Conservation (phyloP, 2,329 filamentous ascomycete genomes). For the Hypoxylon sp. region DNA sequence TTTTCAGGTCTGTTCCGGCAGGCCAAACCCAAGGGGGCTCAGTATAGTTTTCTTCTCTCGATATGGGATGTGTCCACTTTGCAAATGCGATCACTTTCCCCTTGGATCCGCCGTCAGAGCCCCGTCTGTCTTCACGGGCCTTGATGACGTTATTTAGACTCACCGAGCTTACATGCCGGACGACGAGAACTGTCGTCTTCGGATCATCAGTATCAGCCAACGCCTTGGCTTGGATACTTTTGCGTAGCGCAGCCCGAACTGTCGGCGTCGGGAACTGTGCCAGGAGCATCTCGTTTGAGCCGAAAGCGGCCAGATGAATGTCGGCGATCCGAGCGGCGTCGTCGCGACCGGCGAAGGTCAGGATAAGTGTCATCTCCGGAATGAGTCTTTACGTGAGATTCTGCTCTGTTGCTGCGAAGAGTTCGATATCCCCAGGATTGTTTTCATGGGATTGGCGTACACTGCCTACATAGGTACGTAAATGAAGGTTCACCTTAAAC, state of each 20-base stretch:
- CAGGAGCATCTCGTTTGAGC: slow-evolving; percentile 38
- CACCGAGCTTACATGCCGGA: slow-evolving; percentile 12
- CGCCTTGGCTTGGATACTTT: slow-evolving; percentile 32
- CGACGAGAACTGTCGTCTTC: slow-evolving; percentile 35
- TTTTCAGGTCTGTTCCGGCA: slow-evolving; percentile 30
- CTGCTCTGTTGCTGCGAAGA: too few relatives aligned
- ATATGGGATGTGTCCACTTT: slow-evolving; percentile 39
- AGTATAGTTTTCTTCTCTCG: slow-evolving; percentile 19
- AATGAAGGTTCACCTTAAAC: too few relatives aligned
- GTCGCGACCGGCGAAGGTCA: slow-evolving; percentile 20
- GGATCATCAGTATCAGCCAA: slow-evolving; percentile 37
- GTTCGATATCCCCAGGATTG: too few relatives aligned
- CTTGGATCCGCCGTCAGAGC: not conserved
- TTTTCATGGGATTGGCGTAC: too few relatives aligned
- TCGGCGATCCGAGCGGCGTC: slow-evolving; percentile 42
- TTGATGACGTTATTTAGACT: not conserved
- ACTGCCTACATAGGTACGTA: not conserved
- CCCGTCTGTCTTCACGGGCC: not conserved
- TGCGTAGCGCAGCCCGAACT: slow-evolving; percentile 25
- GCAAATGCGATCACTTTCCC: slow-evolving; percentile 36
- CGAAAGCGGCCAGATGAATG: slow-evolving; percentile 41
- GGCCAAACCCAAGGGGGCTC: slow-evolving; percentile 41
- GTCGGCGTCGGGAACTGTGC: slow-evolving; percentile 36
- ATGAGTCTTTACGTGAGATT: too few relatives aligned
- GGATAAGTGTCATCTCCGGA: slow-evolving; percentile 15